phyloP scores from a whole-genome alignment of 2,329 filamentous ascomycete genomes.

The Aureobasidium sp. region DNA sequence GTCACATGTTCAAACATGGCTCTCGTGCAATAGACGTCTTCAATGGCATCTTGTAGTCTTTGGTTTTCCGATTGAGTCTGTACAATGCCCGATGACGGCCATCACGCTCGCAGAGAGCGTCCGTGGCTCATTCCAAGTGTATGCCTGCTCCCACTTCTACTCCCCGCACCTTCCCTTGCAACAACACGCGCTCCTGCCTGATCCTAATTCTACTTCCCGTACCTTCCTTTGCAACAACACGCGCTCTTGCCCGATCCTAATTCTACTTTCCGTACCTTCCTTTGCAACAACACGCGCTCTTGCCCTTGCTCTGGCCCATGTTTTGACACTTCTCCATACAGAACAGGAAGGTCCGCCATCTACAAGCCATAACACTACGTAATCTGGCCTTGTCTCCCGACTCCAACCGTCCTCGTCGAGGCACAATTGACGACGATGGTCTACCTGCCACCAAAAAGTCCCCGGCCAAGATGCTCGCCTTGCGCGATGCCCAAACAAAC shows the following conservation, averaged over 20 bases:
- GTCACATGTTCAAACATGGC: constrained; percentile 1
- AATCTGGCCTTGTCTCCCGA: constrained; percentile 66
- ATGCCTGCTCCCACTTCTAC: constrained; percentile 19
- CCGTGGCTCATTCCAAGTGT: constrained; percentile 49
- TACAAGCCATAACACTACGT: constrained; percentile 78
- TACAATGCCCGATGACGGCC: background rate
- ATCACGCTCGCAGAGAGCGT: constrained; percentile 35
- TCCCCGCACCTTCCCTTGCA: background rate
- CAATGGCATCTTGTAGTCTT: background rate
- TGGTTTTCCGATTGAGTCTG: background rate
- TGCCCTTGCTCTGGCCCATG: background rate
- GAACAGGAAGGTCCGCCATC: constrained; percentile 83
- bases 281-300: background rate
- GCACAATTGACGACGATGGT: constrained; percentile 70
- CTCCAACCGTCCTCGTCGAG: constrained; percentile 41
- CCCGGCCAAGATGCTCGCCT: constrained; percentile 57
- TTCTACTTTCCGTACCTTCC: too few relatives aligned
- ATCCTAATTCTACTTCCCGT: too few relatives aligned
- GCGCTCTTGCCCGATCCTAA: too few relatives aligned
- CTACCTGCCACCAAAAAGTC: constrained; percentile 60
- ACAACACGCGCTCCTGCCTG: too few relatives aligned
- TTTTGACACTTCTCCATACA: constrained; percentile 30
- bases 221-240: too few relatives aligned
- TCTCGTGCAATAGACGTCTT: too few relatives aligned
- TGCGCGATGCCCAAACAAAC: constrained; percentile 40